A percentile compares a stretch with the other conserved stretches of the same genome.
These are phyloP conservation scores for Westerdykella aurantiaca DNA, from an alignment of 2,329 filamentous ascomycete species.

Conservation along the genomic window DNA sequence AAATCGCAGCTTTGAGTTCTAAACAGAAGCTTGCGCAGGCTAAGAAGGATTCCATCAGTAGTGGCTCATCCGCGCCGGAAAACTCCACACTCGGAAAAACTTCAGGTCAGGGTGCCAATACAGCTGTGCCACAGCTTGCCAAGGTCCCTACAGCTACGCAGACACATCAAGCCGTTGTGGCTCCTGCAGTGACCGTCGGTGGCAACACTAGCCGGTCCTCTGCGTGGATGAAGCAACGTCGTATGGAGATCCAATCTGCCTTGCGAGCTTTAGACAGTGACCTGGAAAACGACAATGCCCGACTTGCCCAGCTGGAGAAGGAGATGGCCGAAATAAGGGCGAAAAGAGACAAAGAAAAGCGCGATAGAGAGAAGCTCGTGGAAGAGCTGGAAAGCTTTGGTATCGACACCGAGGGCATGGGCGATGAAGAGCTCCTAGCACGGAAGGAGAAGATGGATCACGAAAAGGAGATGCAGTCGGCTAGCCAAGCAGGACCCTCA, in stretches of 20 bases:
- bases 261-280: slow-evolving; percentile 44
- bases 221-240: slow-evolving; percentile 37
- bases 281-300: slow-evolving; percentile 36
- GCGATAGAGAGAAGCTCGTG: slow-evolving; percentile 40
- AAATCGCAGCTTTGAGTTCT: slow-evolving; percentile 43
- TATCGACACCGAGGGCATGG: slow-evolving; percentile 44
- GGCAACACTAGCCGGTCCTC: not conserved
- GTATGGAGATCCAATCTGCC: slow-evolving; percentile 46
- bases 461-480: slow-evolving; percentile 11
- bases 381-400: slow-evolving; percentile 47
- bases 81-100: not conserved
- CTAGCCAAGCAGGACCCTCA: not conserved
- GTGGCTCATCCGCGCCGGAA: not conserved
- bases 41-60: not conserved
- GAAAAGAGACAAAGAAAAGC: slow-evolving; percentile 37
- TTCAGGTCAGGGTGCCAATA: not conserved
- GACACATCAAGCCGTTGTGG: too few relatives aligned
- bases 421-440: slow-evolving; percentile 41
- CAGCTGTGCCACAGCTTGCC: not conserved
- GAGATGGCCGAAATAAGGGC: slow-evolving; percentile 43
- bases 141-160: too few relatives aligned
- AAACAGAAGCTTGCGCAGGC: slow-evolving; percentile 4
- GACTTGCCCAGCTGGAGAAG: slow-evolving; percentile 36
- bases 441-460: slow-evolving; percentile 36
- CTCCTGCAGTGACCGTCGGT: not conserved